Evolutionary conservation across 2,329 filamentous ascomycete genomes (phyloP), one percentile per base, ranked within the genome.

Genomic region (Phaeosphaeriaceae sp.): DNA sequence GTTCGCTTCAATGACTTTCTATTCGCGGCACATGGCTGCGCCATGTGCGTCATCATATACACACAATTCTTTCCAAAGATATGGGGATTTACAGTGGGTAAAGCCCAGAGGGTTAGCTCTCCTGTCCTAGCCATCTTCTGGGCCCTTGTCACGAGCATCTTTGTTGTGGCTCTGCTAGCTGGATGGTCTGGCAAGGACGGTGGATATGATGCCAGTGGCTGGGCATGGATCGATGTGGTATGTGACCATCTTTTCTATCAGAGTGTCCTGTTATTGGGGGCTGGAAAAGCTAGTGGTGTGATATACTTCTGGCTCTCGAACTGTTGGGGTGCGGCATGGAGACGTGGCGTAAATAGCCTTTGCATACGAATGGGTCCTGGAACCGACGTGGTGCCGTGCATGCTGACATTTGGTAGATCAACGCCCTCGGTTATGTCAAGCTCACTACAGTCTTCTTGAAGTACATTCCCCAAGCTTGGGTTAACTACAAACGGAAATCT

Each of bases 1-100:
- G 92, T 96, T 23, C 85, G 88, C 46, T 84, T 90, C 75, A 97
- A 97, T 75, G 94, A 99, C 76, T 82, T 97, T 50, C 84, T 86
- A 12, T 97, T 97, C 71, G 92, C 92, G 13, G 78, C 85, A 3
- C 92, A 97, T 75, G 93, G 89, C 28, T 79, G 91, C 13, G 55
- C 92, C 8, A 76, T 96, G 55, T 90, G 87, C 61, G 63, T 83
- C 35, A 70, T 97, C 46, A 84, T 86, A n/a, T 87, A 88, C 53
- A 89, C 85, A 40, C 93, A 97, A 73, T 88, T 95, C 64, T 84
- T 82, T 61, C 83, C 86, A 2, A 62, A 67, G 2, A 72, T 91
- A 9, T 97, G 93, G 92, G 84, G 87, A 0, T 95, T 96, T 68
- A 78, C 83, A 34, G 83, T 83, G 12, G 83, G 80, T 2, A 75